These are phyloP conservation scores for Penicillium corylophilum DNA, from an alignment of 2,329 filamentous ascomycete species.

Conservation along the genomic window DNA sequence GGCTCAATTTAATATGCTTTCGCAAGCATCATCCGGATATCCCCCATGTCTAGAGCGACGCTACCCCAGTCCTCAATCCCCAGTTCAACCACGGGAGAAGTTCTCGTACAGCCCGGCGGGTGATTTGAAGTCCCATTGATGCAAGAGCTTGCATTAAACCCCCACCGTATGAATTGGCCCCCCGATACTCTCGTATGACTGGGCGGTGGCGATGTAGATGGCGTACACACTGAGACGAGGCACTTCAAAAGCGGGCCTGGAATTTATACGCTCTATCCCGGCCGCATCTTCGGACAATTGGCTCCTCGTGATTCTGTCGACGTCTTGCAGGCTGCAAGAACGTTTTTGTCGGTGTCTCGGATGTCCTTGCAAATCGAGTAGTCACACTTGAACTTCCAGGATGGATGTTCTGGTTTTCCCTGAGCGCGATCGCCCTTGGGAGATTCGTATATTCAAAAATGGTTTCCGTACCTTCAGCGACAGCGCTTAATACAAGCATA, in stretches of 20 bases:
- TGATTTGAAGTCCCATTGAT: neutral
- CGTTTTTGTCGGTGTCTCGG: neutral
- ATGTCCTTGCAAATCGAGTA: conserved; percentile 24
- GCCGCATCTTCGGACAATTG: neutral
- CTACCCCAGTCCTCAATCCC: conserved; percentile 31
- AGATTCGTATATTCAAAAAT: conserved; percentile 38
- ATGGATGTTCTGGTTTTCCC: neutral
- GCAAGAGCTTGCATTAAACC: neutral
- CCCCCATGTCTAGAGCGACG: conserved; percentile 23
- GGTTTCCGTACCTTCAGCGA: conserved; percentile 49
- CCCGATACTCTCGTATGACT: neutral
- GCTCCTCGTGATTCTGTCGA: neutral
- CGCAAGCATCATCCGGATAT: conserved; percentile 29
- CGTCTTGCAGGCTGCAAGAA: neutral
- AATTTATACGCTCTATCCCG: neutral
- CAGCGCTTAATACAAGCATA: conserved; percentile 52
- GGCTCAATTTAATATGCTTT: conserved; percentile 25
- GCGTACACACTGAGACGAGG: neutral
- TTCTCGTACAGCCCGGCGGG: neutral
- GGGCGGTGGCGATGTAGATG: neutral
- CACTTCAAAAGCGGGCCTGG: neutral
- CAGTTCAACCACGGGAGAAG: neutral
- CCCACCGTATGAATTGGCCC: neutral
- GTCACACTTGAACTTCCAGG: conserved; percentile 26
- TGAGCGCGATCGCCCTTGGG: conserved; percentile 10